Conservation (phyloP, 75 land plant species). For the Picea sitchensis region DNA sequence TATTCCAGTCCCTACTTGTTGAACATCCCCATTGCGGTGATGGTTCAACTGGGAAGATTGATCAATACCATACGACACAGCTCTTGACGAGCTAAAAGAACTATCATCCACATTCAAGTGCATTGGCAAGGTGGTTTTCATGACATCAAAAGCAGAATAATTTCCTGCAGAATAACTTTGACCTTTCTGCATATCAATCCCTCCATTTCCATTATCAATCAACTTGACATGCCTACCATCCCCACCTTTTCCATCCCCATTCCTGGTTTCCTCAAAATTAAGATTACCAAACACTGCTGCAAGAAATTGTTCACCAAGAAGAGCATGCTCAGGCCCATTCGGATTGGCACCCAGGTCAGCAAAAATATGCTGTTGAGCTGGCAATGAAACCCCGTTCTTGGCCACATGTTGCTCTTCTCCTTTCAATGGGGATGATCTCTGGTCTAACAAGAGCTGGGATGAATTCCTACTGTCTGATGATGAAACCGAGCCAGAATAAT, state of each 20-base stretch:
- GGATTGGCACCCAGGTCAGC: not conserved
- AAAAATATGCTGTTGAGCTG: not conserved
- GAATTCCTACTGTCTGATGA: constrained; percentile 5
- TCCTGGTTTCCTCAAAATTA: not conserved
- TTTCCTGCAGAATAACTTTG: constrained; percentile 3
- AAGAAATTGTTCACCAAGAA: constrained; percentile 22
- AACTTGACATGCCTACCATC: not conserved
- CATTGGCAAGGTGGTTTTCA: not conserved
- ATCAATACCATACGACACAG: not conserved
- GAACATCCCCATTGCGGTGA: constrained; percentile 1
- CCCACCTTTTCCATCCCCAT: not conserved
- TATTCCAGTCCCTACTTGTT: not conserved
- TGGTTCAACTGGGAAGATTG: not conserved
- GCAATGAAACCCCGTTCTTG: not conserved
- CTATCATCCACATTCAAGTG: not conserved
- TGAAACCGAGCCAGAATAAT: not conserved
- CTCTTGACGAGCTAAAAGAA: constrained; percentile 7
- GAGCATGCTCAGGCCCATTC: not conserved
- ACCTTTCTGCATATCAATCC: not conserved
- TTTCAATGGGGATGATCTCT: not conserved
- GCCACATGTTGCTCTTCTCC: not conserved
- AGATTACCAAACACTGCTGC: constrained; percentile 25
- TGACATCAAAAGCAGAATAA: not conserved
- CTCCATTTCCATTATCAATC: not conserved
- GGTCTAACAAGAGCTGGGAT: not conserved